phyloP scores from a whole-genome alignment of 148 eudicot genomes.

The Silene conica region DNA sequence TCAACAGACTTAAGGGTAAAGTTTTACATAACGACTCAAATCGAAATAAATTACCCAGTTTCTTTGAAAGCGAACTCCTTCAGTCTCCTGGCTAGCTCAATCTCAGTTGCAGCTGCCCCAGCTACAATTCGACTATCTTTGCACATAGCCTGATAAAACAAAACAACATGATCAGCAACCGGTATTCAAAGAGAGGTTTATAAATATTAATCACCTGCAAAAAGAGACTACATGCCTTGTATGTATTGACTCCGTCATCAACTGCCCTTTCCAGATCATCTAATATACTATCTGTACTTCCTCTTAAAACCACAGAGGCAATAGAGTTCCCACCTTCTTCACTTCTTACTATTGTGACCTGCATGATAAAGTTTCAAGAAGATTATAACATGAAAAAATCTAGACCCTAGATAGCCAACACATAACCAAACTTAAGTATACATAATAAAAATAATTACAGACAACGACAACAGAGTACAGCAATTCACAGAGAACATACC shows the following conservation, averaged over 20 bases:
- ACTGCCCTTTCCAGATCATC: constrained; percentile 99
- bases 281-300: constrained; percentile 95
- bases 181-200: constrained; percentile 10
- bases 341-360: constrained; percentile 78
- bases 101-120: constrained; percentile 97
- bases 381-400: not conserved
- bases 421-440: not conserved
- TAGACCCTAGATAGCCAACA: not conserved
- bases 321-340: constrained; percentile 94
- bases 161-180: constrained; percentile 4
- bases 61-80: constrained; percentile 88
- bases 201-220: not conserved
- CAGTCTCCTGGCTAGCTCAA: constrained; percentile 81
- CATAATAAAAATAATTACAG: not conserved
- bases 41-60: constrained; percentile 51
- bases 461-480: not conserved
- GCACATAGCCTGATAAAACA: constrained; percentile 69
- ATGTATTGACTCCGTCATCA: constrained; percentile 93
- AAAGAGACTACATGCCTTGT: constrained; percentile 44
- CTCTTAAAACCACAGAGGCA: constrained; percentile 74
- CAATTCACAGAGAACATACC: constrained; percentile 36
- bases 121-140: constrained; percentile 90
- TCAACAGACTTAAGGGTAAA: not conserved
- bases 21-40: not conserved
- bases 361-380: not conserved